Percentiles rank a stretch among this genome's conserved stretches.
phyloP scores from a whole-genome alignment of 441 rosid species.

The Populus trichocarpa region DNA sequence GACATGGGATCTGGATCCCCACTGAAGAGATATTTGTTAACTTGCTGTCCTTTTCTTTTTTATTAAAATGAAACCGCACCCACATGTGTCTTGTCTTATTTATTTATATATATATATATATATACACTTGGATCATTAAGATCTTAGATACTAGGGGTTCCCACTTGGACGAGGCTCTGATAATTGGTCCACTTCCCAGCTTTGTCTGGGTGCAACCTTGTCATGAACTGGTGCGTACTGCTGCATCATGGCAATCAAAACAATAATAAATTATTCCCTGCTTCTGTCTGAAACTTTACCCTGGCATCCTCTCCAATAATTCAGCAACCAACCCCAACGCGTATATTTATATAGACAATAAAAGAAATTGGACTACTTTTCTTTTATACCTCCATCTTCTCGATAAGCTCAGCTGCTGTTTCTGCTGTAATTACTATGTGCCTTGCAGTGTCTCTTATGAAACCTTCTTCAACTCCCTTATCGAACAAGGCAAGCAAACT shows the following conservation, averaged over 20 bases:
- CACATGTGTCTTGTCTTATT: not conserved
- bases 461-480: conserved; percentile 73
- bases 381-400: conserved; percentile 50
- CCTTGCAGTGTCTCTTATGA: conserved; percentile 52
- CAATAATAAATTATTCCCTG: not conserved
- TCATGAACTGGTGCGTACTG: conserved; percentile 51
- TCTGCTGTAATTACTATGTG: conserved; percentile 45
- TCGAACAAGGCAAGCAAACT: conserved; percentile 53
- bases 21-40: not conserved
- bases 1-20: conserved; percentile 28
- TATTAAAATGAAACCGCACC: conserved; percentile 19
- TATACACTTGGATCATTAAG: not conserved
- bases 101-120: too few relatives aligned
- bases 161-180: conserved; percentile 29
- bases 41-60: conserved; percentile 4
- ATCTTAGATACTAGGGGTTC: conserved; percentile 25
- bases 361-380: not conserved
- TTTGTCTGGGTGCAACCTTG: conserved; percentile 50
- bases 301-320: conserved; percentile 27
- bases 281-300: conserved; percentile 14
- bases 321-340: conserved; percentile 14
- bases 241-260: conserved; percentile 30
- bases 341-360: not conserved
- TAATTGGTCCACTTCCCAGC: conserved; percentile 56
- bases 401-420: conserved; percentile 46